A percentile compares a stretch with the other conserved stretches of the same genome.
phyloP scores from a whole-genome alignment of 108 stramenopile species.

The Hondaea fermentalgiana region DNA sequence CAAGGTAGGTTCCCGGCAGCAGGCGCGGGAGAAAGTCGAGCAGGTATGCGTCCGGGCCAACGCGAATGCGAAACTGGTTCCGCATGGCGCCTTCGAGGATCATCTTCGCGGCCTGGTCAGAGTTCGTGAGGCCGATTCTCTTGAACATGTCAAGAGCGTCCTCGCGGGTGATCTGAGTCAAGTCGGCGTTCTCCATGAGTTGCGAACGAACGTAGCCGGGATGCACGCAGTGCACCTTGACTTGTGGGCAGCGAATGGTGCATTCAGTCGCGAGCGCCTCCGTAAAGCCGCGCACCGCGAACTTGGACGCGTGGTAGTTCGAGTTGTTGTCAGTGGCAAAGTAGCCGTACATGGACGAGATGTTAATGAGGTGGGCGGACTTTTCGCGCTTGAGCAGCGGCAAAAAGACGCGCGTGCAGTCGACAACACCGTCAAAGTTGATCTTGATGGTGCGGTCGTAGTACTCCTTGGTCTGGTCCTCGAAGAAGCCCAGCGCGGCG shows the following conservation, averaged over 20 bases:
- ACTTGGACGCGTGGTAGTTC: conserved; percentile 18
- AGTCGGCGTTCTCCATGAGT: background rate
- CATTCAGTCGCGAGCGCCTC: background rate
- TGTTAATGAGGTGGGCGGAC: background rate
- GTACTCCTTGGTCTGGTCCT: conserved; percentile 11
- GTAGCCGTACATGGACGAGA: conserved; percentile 16
- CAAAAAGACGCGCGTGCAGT: background rate
- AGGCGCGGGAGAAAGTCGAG: background rate
- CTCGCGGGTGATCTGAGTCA: background rate
- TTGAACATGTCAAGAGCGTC: background rate
- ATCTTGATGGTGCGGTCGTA: background rate
- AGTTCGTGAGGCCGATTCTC: background rate
- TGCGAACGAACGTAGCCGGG: background rate
- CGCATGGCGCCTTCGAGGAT: background rate
- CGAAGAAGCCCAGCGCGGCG: background rate
- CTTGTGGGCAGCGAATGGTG: background rate
- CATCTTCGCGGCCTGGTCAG: background rate
- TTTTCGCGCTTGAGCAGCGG: conserved; percentile 1
- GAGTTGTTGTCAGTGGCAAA: background rate
- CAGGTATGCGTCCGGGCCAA: background rate
- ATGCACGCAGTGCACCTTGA: conserved; percentile 14
- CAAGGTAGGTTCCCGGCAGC: background rate
- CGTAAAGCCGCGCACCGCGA: background rate
- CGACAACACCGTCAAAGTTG: conserved; percentile 10
- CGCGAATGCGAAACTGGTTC: background rate